Evolutionary conservation across 805 yeast genomes (phyloP), one percentile per base, ranked within the genome.

Genomic region (Ogataea dorogensis): DNA sequence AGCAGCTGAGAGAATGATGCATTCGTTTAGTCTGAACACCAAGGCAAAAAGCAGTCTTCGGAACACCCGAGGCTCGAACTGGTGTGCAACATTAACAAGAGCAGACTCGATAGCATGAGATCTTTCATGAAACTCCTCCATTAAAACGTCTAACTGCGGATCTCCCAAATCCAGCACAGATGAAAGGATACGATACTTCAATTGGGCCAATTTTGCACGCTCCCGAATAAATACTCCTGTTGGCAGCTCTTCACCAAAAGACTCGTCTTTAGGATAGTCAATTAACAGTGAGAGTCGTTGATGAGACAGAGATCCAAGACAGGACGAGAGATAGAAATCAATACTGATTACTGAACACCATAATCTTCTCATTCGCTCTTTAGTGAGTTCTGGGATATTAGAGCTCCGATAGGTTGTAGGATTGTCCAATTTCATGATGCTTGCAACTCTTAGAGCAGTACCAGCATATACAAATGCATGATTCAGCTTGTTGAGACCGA

Each of bases 1-100:
- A 14, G 31, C 13, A 3, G 36, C 17, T 5, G 40, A 33, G 17
- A 36, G 27, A 18, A 31, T 36, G 2, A 36, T 31, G 20, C 40
- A 36, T 24, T 36, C 40, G n/a, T 36, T 36, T 5, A 36, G 19
- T 7, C 40, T 15, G 27, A 31, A 31, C n/a, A 31, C 40, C 17
- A 36, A 30, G 5, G 36, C 40, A 26, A 36, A 36, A 5, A 31
- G 17, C 9, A 36, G 20, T 17, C 36, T 25, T 20, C 22, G 23
- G 16, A 36, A 31, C 9, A 25, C 16, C 15, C 27, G 15, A 11
- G 13, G 9, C 5, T 21, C 31, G 12, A 36, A 26, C 7, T 13
- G 17, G 16, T 31, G 23, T 2, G 36, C 14, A 1, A 20, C 17
- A 8, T 12, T 13, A 5, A 7, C 7, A 4, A 22, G 12, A 13